Conservation (phyloP, 1,284 basidiomycete species). For the Leccinum variabile region DNA sequence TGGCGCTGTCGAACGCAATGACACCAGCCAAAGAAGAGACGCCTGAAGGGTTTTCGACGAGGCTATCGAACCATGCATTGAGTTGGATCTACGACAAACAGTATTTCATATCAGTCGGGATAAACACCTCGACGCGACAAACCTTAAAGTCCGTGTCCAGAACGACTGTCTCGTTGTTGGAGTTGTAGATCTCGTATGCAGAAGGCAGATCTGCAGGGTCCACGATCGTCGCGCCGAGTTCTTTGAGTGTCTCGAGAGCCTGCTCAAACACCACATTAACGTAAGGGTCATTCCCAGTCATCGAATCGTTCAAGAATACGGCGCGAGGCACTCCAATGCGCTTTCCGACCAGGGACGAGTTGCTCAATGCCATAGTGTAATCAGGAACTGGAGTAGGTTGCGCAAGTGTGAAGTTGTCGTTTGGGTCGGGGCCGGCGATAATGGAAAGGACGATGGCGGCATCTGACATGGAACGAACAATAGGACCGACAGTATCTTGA, state of each 20-base stretch:
- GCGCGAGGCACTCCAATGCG: slow-evolving; percentile 60
- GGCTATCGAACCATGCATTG: slow-evolving; percentile 45
- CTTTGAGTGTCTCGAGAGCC: slow-evolving; percentile 47
- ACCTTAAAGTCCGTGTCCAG: slow-evolving; percentile 60
- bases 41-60: slow-evolving; percentile 51
- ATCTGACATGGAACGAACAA: slow-evolving; percentile 58
- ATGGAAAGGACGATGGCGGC: slow-evolving; percentile 58
- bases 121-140: neutral
- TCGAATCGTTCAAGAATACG: slow-evolving; percentile 45
- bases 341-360: slow-evolving; percentile 51
- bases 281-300: slow-evolving; percentile 44
- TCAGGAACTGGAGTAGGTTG: slow-evolving; percentile 57
- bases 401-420: slow-evolving; percentile 60
- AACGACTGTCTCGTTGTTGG: slow-evolving; percentile 56
- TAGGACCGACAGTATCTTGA: slow-evolving; percentile 66
- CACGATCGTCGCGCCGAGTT: slow-evolving; percentile 58
- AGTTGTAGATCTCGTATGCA: slow-evolving; percentile 50
- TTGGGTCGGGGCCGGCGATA: slow-evolving; percentile 59
- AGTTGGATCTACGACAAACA: slow-evolving; percentile 45
- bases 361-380: slow-evolving; percentile 51
- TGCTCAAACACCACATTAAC: slow-evolving; percentile 50
- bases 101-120: neutral
- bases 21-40: slow-evolving; percentile 55
- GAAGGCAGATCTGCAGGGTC: slow-evolving; percentile 63
- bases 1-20: slow-evolving; percentile 53